Conservation (phyloP, 768 basidiomycete species). For the Tephrocybe sp. region DNA sequence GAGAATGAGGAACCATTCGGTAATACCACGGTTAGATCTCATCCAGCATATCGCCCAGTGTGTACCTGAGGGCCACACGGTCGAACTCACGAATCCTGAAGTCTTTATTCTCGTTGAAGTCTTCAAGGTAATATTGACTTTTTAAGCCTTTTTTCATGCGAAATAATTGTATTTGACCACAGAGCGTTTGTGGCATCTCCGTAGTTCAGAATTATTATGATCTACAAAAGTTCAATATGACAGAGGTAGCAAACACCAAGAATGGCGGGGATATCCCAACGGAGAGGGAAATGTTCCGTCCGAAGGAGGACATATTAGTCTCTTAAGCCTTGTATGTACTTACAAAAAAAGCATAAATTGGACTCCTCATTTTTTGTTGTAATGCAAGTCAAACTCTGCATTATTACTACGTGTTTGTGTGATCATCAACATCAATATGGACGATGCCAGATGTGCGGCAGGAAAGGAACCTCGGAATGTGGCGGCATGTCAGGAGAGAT, state of each 20-base stretch:
- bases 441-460: background rate
- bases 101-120: constrained; percentile 79
- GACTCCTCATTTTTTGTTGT: too few relatives aligned
- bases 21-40: constrained; percentile 54
- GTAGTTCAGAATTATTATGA: constrained; percentile 72
- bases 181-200: constrained; percentile 79
- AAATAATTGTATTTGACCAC: constrained; percentile 5
- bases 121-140: constrained; percentile 61
- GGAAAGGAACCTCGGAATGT: background rate
- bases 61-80: constrained; percentile 66
- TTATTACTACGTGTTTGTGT: too few relatives aligned
- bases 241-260: constrained; percentile 62
- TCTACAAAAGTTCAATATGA: constrained; percentile 76
- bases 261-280: constrained; percentile 32
- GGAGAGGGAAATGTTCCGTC: constrained; percentile 14
- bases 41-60: constrained; percentile 71
- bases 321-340: too few relatives aligned
- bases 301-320: too few relatives aligned
- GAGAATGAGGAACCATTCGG: constrained; percentile 75
- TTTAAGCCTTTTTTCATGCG: background rate
- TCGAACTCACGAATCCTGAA: constrained; percentile 67
- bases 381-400: background rate
- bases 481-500: background rate
- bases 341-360: too few relatives aligned
- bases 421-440: background rate